Evolutionary conservation across 2,329 filamentous ascomycete species (phyloP).

Genomic region (Epichloe brachyelytri): DNA sequence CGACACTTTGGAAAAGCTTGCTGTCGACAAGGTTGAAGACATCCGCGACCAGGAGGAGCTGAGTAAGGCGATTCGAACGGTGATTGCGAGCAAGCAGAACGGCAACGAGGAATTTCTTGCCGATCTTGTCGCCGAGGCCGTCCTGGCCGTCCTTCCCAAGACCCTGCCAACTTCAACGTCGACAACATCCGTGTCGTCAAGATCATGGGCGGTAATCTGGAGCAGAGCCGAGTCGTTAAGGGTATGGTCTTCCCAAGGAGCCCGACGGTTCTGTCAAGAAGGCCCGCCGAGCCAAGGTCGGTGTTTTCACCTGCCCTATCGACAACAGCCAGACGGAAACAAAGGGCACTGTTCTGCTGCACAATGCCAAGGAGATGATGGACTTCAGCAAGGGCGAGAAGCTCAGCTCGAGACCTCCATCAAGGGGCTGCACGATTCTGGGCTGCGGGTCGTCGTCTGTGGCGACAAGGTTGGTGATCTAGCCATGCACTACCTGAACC

Average conservation of each 20-base stretch:
- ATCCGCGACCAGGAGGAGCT: slow-evolving; percentile 71
- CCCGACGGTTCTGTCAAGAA: slow-evolving; percentile 90
- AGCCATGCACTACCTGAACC: slow-evolving; percentile 94
- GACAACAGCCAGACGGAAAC: slow-evolving; percentile 96
- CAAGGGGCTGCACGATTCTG: slow-evolving; percentile 93
- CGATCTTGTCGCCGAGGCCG: slow-evolving; percentile 71
- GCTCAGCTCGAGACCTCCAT: slow-evolving; percentile 76
- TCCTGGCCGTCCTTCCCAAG: slow-evolving; percentile 84
- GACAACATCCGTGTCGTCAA: slow-evolving; percentile 98
- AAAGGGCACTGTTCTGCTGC: slow-evolving; percentile 91
- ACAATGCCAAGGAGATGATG: slow-evolving; percentile 98
- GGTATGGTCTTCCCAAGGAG: slow-evolving; percentile 97
- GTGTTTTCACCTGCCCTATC: slow-evolving; percentile 90
- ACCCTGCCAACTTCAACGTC: slow-evolving; percentile 93
- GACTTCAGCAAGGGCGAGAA: slow-evolving; percentile 96
- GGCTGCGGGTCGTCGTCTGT: slow-evolving; percentile 80
- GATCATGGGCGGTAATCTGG: slow-evolving; percentile 95
- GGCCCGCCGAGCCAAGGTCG: slow-evolving; percentile 85
- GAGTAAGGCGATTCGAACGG: slow-evolving; percentile 88
- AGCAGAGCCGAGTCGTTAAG: slow-evolving; percentile 88
- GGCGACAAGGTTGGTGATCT: slow-evolving; percentile 92
- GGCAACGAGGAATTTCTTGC: slow-evolving; percentile 85
- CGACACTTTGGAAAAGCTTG: slow-evolving; percentile 73
- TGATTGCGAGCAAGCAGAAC: slow-evolving; percentile 92
- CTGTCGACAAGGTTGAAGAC: slow-evolving; percentile 81